Conservation (phyloP, 2,329 filamentous ascomycete genomes). For the Trichophyton benhamiae region DNA sequence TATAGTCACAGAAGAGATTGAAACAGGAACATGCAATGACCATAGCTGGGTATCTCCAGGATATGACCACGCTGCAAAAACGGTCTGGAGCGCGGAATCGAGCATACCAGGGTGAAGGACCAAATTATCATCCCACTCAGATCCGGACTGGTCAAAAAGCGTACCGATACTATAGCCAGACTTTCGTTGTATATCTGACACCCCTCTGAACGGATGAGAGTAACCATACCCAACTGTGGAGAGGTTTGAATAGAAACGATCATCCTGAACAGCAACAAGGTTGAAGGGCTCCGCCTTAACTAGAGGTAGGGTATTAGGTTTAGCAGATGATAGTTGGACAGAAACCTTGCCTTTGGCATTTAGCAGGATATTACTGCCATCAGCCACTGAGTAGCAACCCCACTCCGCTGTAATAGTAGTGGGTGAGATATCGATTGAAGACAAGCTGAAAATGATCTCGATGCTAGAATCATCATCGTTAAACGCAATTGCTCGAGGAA, state of each 20-base stretch:
- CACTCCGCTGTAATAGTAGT: neutral
- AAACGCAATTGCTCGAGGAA: slow-evolving; percentile 17
- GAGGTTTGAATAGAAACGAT: neutral
- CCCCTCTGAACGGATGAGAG: slow-evolving; percentile 11
- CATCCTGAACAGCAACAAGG: neutral
- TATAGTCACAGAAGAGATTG: neutral
- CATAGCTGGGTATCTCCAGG: slow-evolving; percentile 15
- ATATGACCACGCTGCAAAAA: slow-evolving; percentile 11
- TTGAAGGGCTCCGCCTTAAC: neutral
- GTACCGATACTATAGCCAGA: neutral
- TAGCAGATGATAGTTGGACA: neutral
- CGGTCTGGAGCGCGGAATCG: slow-evolving; percentile 15
- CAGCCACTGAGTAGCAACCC: neutral
- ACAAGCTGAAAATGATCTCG: slow-evolving; percentile 6
- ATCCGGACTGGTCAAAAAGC: neutral
- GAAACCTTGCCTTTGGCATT: neutral
- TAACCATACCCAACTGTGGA: neutral
- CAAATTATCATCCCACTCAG: neutral
- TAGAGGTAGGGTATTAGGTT: neutral
- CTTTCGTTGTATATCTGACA: slow-evolving; percentile 4
- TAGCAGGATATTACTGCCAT: neutral
- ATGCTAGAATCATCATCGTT: neutral
- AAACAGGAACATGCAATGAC: slow-evolving; percentile 12
- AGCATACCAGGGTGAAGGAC: slow-evolving; percentile 16
- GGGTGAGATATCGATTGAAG: slow-evolving; percentile 12